Conservation (phyloP, 2,329 filamentous ascomycete genomes). For the Claviceps fusiformis region DNA sequence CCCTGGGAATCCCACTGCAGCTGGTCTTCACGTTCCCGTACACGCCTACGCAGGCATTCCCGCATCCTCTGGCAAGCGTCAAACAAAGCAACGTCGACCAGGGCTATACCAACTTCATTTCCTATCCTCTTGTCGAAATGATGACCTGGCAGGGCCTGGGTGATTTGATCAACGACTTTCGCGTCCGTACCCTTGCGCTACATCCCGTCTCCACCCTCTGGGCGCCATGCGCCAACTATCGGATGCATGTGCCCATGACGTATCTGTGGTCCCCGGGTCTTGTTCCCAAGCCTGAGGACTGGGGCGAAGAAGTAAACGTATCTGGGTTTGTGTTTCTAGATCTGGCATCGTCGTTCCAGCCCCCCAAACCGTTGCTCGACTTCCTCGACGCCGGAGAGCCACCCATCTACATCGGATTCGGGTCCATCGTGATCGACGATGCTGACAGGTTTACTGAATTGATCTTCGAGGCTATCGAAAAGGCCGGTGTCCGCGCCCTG, state of each 20-base stretch:
- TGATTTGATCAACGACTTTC: constrained; percentile 63
- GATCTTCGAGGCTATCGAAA: constrained; percentile 55
- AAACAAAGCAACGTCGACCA: constrained; percentile 58
- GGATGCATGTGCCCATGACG: constrained; percentile 61
- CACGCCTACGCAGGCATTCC: constrained; percentile 60
- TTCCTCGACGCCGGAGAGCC: constrained; percentile 44
- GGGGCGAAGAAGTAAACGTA: constrained; percentile 57
- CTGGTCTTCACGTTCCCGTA: constrained; percentile 87
- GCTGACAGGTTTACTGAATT: constrained; percentile 53
- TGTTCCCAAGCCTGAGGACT: constrained; percentile 54
- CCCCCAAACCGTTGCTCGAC: constrained; percentile 37
- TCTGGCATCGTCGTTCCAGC: constrained; percentile 45
- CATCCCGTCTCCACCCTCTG: constrained; percentile 65
- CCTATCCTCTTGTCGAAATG: constrained; percentile 68
- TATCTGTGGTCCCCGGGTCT: constrained; percentile 59
- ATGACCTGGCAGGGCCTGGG: constrained; percentile 86
- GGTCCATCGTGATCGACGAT: constrained; percentile 63
- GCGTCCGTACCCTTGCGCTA: constrained; percentile 52
- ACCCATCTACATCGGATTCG: constrained; percentile 65
- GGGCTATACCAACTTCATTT: constrained; percentile 67
- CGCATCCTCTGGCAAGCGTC: constrained; percentile 65
- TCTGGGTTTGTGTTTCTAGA: constrained; percentile 70
- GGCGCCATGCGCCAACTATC: constrained; percentile 61
- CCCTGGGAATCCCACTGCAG: constrained; percentile 62
- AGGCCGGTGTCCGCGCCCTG: constrained; percentile 54